A percentile compares a stretch with the other conserved stretches of the same genome.
These are phyloP conservation scores for Solanum pinnatisectum DNA, from an alignment of 257 asterid species.

Conservation along the genomic window DNA sequence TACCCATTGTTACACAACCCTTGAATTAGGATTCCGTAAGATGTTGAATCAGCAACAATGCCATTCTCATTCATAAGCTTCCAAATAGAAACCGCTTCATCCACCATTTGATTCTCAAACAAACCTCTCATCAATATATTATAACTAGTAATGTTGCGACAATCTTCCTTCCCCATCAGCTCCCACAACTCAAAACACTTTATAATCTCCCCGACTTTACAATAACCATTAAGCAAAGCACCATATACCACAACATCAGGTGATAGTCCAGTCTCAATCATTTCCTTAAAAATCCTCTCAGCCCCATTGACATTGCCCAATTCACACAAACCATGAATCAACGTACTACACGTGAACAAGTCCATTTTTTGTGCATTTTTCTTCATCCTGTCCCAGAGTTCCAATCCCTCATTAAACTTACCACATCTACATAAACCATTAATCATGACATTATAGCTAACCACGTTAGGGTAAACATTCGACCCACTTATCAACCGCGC, in stretches of 20 bases:
- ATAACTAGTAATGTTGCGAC: slow-evolving; percentile 66
- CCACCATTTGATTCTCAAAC: slow-evolving; percentile 45
- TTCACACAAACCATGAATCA: slow-evolving; percentile 77
- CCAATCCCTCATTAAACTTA: slow-evolving; percentile 52
- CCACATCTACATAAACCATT: slow-evolving; percentile 80
- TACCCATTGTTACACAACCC: slow-evolving; percentile 76
- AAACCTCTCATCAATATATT: slow-evolving; percentile 65
- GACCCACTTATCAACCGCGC: slow-evolving; percentile 50
- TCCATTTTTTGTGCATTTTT: slow-evolving; percentile 59
- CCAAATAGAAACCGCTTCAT: slow-evolving; percentile 46
- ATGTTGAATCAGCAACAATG: slow-evolving; percentile 46
- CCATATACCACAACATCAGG: slow-evolving; percentile 69
- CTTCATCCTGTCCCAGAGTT: slow-evolving; percentile 63
- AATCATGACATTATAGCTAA: slow-evolving; percentile 68
- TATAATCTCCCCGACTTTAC: slow-evolving; percentile 31
- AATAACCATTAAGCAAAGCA: slow-evolving; percentile 62
- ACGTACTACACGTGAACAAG: slow-evolving; percentile 49
- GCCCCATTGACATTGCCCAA: slow-evolving; percentile 63
- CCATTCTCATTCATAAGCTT: slow-evolving; percentile 49
- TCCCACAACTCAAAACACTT: slow-evolving; percentile 65
- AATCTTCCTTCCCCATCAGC: slow-evolving; percentile 57
- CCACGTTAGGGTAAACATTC: slow-evolving; percentile 54
- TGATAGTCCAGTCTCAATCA: slow-evolving; percentile 35
- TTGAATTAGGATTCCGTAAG: slow-evolving; percentile 54
- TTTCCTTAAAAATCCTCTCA: slow-evolving; percentile 49